Evolutionary conservation across 2,329 filamentous ascomycete genomes (phyloP), one percentile per base, ranked within the genome.

Genomic region (Bipolaris bicolor): DNA sequence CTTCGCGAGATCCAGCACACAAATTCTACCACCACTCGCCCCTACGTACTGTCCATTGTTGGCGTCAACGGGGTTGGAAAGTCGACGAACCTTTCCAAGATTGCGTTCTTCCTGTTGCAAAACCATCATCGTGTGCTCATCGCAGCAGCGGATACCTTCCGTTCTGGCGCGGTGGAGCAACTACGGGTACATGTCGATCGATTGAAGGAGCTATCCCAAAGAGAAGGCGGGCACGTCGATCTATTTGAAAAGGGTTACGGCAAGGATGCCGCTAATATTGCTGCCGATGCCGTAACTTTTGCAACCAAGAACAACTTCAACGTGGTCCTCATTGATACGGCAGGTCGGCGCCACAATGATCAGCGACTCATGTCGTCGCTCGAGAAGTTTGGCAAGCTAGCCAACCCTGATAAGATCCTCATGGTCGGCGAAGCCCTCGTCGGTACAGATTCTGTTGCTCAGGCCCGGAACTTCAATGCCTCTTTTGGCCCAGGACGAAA

Each of bases 61-160:
- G 95, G 95, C 61, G 95, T 99, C 74, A 99, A 99, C 76, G 95
- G 95, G 52, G 95, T 99, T 36, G 95, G 95, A 72, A 99, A 99
- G 80, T 97, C 93, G 15, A 99, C 95, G 50, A 98, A 97, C 74
- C 83, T 99, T 36, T 94, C 91, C 77, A 99, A 99, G 78, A 97
- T 99, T 65, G 96, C 93, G 77, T 99, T 95, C 80, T 99, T 99
- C 81, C 83, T 99, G 36, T 83, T 99, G 31, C 94, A 99, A 78
- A 99, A 99, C 82, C 93, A 96, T 75, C 96, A 97, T 82, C 90
- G 90, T 72, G 92, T 99, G 15, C 85, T 99, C 55, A 91, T 99
- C 65, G 94, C 92, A 13, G 94, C 95, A 9, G 95, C 91, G 67
- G 94, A 99, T 76, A 99, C 95, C 2, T 99, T 99, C 84, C 90